phyloP scores from a whole-genome alignment of 305 asterid species.

The Fraxinus latifolia region DNA sequence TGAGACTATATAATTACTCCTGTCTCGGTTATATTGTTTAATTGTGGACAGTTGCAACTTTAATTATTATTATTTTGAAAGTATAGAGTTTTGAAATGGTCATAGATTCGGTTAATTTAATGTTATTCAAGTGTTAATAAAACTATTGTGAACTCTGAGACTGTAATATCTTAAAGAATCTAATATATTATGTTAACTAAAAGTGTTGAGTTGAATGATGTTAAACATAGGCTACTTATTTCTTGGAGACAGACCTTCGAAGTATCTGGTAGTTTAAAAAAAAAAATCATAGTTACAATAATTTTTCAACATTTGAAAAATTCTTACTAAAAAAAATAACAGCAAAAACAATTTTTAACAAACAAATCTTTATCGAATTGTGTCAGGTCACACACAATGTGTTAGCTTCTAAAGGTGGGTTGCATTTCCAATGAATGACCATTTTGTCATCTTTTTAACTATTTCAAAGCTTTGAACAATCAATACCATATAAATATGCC shows the following conservation, averaged over 20 bases:
- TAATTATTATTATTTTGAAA: background rate
- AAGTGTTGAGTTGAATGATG: background rate
- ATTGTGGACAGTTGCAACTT: background rate
- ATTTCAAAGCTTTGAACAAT: background rate
- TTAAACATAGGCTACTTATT: background rate
- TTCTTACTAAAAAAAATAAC: background rate
- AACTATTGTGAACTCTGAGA: background rate
- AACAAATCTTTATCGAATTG: background rate
- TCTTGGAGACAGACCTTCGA: background rate
- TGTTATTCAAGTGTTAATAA: background rate
- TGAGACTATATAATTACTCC: background rate
- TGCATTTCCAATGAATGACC: background rate
- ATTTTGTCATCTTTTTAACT: background rate
- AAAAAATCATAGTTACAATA: background rate
- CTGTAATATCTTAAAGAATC: background rate
- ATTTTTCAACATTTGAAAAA: background rate
- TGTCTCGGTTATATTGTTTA: background rate
- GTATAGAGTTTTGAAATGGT: background rate
- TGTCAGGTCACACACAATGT: background rate
- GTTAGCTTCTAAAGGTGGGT: background rate
- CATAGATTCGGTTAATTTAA: background rate
- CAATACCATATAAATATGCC: background rate
- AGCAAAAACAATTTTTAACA: background rate
- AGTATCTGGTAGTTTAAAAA: background rate
- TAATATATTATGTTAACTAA: background rate